phyloP scores from a whole-genome alignment of 2,329 filamentous ascomycete genomes.

The Plectosphaerella cucumerina region DNA sequence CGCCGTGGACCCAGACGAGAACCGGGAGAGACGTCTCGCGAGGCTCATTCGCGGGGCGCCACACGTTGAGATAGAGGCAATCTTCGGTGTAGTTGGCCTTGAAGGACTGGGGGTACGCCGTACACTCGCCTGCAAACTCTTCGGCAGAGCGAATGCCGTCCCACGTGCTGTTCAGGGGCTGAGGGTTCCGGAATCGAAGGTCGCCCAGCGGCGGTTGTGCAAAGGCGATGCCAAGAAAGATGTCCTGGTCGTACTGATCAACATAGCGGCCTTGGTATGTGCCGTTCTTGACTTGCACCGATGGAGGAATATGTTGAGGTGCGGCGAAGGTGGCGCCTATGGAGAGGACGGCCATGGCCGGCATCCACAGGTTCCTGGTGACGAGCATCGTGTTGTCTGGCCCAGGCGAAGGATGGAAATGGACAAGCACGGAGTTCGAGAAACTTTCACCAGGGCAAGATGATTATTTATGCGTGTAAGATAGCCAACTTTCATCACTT shows the following conservation, averaged over 20 bases:
- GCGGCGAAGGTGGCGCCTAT: too few species aligned
- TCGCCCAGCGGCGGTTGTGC: conserved; percentile 49
- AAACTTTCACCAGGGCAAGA: too few species aligned
- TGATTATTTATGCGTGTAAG: too few species aligned
- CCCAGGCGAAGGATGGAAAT: too few species aligned
- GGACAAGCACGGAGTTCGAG: too few species aligned
- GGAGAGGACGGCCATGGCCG: too few species aligned
- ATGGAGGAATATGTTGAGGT: conserved; percentile 9
- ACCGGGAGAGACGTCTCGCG: conserved; percentile 1
- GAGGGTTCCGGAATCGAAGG: conserved; percentile 36
- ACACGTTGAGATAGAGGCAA: conserved; percentile 27
- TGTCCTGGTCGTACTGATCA: conserved; percentile 24
- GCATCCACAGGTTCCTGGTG: too few species aligned
- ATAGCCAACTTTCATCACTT: too few species aligned
- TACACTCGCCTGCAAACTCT: conserved; percentile 40
- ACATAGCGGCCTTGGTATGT: conserved; percentile 27
- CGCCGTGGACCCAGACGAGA: conserved; percentile 7
- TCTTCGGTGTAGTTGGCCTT: conserved; percentile 26
- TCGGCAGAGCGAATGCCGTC: conserved; percentile 34
- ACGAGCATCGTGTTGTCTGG: too few species aligned
- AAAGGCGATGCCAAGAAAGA: conserved; percentile 48
- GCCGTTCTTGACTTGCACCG: conserved; percentile 21
- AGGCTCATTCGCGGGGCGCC: background rate
- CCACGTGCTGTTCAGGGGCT: conserved; percentile 38
- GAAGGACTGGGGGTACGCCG: conserved; percentile 48